phyloP scores from a whole-genome alignment of 2,329 filamentous ascomycete genomes.

The Calonectria multiphialidica region DNA sequence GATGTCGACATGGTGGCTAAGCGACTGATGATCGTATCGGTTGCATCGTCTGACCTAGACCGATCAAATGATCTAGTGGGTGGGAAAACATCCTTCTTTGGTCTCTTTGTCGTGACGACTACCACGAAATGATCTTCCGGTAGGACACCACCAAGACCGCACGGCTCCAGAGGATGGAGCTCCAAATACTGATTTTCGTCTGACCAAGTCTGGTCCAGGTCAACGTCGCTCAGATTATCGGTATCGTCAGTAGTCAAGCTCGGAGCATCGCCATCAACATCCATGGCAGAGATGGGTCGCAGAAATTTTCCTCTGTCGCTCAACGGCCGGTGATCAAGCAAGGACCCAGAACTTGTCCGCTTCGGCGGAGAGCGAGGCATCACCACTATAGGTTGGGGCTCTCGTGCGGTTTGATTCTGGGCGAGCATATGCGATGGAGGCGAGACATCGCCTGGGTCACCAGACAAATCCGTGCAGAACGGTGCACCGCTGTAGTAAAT shows the following conservation, averaged over 20 bases:
- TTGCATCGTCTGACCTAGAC: conserved; percentile 44
- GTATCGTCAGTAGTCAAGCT: conserved; percentile 51
- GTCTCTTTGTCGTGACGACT: conserved; percentile 63
- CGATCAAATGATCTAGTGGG: neutral
- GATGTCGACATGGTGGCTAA: conserved; percentile 57
- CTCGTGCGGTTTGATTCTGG: conserved; percentile 53
- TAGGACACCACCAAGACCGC: conserved; percentile 68
- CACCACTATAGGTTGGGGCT: conserved; percentile 27
- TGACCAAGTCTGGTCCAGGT: conserved; percentile 62
- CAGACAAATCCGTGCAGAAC: conserved; percentile 85
- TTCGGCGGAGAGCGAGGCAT: conserved; percentile 43
- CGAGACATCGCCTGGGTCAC: conserved; percentile 67
- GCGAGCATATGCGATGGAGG: conserved; percentile 63
- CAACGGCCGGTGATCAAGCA: conserved; percentile 62
- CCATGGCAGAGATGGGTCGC: conserved; percentile 42
- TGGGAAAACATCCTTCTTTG: conserved; percentile 43
- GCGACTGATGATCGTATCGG: conserved; percentile 56
- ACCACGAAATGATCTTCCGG: conserved; percentile 75
- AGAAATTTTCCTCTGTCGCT: conserved; percentile 50
- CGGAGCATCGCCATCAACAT: conserved; percentile 45
- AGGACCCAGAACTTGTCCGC: conserved; percentile 65
- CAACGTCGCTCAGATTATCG: conserved; percentile 53
- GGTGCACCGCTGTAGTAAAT: conserved; percentile 86
- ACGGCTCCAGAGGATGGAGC: conserved; percentile 62
- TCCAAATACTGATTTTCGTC: conserved; percentile 54